phyloP scores from a whole-genome alignment of 371 early-diverging fungal genomes.

The Apophysomyces variabilis region DNA sequence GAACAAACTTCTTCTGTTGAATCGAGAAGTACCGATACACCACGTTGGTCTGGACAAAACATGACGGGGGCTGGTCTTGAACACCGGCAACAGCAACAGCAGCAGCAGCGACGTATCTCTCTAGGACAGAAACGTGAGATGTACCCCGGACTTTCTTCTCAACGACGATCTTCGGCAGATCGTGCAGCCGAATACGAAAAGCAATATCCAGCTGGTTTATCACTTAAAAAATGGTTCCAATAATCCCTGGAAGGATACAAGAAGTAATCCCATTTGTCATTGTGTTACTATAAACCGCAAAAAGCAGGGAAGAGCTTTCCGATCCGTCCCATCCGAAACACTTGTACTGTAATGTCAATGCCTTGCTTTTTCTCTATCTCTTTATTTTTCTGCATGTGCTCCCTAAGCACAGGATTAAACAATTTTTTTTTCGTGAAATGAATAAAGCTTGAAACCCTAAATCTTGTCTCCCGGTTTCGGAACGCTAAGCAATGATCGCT shows the following conservation, averaged over 20 bases:
- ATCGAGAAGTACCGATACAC: neutral
- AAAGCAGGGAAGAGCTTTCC: neutral
- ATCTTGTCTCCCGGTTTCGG: neutral
- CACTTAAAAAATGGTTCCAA: constrained; percentile 1
- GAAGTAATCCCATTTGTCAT: neutral
- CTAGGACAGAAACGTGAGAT: neutral
- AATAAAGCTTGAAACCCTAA: neutral
- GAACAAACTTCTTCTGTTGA: neutral
- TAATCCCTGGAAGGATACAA: neutral
- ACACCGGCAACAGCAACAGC: neutral
- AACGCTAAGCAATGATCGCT: constrained; percentile 2
- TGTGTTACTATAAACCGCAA: neutral
- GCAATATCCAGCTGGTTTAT: neutral
- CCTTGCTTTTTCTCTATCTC: neutral
- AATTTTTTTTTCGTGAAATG: neutral
- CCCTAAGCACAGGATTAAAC: neutral
- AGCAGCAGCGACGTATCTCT: neutral
- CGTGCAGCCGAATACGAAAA: neutral
- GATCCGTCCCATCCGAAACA: too few species aligned
- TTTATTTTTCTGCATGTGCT: constrained; percentile 4
- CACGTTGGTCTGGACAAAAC: neutral
- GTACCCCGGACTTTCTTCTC: constrained; percentile 3
- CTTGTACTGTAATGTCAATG: too few species aligned
- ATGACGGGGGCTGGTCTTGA: neutral
- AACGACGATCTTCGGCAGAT: constrained; percentile 7